A percentile compares a stretch with the other conserved stretches of the same genome.
Conservation (phyloP, 2,329 filamentous ascomycete species). For the Furcasterigmium sp. region DNA sequence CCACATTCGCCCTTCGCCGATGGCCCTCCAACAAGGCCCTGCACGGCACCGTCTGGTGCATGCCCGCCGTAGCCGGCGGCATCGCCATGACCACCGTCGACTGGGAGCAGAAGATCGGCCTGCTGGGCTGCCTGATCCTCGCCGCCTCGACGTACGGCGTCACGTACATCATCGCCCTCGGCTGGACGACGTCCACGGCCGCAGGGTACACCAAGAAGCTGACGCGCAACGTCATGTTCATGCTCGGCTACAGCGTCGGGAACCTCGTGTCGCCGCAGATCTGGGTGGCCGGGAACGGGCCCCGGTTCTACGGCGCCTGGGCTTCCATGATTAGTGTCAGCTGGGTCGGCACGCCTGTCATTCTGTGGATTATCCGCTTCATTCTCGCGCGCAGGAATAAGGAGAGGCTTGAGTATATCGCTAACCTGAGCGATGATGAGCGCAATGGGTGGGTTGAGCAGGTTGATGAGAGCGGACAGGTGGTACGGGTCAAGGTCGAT, state of each 20-base stretch:
- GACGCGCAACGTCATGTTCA: conserved; percentile 31
- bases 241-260: conserved; percentile 27
- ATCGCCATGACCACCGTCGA: conserved; percentile 23
- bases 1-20: conserved; percentile 19
- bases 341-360: conserved; percentile 27
- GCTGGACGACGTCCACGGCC: conserved; percentile 29
- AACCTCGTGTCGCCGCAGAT: conserved; percentile 32
- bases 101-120: conserved; percentile 21
- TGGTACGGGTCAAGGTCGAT: conserved; percentile 24
- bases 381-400: conserved; percentile 25
- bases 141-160: conserved; percentile 23
- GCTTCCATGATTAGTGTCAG: conserved; percentile 22
- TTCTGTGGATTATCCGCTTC: conserved; percentile 25
- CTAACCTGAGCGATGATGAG: conserved; percentile 14
- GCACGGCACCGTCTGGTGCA: conserved; percentile 22
- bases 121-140: conserved; percentile 24
- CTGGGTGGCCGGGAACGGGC: conserved; percentile 20
- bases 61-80: conserved; percentile 20
- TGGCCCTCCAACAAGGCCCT: conserved; percentile 25
- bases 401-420: conserved; percentile 21
- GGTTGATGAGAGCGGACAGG: conserved; percentile 22
- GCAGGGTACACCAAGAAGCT: conserved; percentile 38
- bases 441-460: conserved; percentile 18
- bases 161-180: conserved; percentile 28
- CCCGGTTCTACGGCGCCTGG: conserved; percentile 26